A percentile compares a stretch with the other conserved stretches of the same genome.
Conservation (phyloP, 2,329 filamentous ascomycete genomes). For the Sporothrix brasiliensis region DNA sequence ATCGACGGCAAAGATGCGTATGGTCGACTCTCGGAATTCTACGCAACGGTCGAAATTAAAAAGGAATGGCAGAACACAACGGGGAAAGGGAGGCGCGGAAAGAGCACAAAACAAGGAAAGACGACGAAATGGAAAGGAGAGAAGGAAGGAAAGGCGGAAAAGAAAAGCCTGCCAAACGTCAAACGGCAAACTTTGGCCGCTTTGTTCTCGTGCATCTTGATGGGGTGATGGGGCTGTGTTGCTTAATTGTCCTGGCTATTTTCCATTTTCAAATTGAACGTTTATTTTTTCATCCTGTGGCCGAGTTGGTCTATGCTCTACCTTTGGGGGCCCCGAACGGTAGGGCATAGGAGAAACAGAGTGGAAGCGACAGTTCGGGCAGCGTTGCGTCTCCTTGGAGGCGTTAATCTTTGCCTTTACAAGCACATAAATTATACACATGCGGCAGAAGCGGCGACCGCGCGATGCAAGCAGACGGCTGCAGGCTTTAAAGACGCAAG, state of each 20-base stretch:
- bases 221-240: background rate
- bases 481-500: background rate
- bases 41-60: background rate
- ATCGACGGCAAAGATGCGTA: background rate
- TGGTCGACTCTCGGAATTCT: background rate
- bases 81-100: background rate
- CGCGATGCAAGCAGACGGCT: background rate
- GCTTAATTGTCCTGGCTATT: background rate
- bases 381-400: background rate
- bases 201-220: slow-evolving; percentile 18
- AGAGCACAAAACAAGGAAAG: slow-evolving; percentile 6
- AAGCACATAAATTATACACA: background rate
- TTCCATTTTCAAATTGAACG: background rate
- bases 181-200: background rate
- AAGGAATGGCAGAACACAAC: background rate
- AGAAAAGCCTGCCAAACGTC: slow-evolving; percentile 3
- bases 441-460: background rate
- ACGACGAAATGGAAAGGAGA: background rate
- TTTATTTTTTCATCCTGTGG: background rate
- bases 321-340: background rate
- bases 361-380: background rate
- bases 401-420: too few relatives aligned
- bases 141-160: background rate
- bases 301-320: background rate
- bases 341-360: background rate